Base-by-base conservation (phyloP, 2,329 filamentous ascomycete genomes). In the Colletotrichum viniferum region DNA sequence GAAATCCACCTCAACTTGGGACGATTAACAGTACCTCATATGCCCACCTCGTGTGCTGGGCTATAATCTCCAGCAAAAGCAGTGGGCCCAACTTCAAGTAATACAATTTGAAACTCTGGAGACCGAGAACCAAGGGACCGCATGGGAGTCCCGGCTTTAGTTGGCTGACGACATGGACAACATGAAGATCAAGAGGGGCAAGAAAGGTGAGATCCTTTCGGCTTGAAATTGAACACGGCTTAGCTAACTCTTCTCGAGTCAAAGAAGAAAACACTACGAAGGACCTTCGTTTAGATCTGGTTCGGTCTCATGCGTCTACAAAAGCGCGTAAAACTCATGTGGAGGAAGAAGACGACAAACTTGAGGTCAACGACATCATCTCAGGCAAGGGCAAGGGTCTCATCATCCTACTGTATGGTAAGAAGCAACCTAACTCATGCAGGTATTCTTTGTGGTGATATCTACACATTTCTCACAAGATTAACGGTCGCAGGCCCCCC, bases 381-480 rank as follows among this genome's bases (percentile, higher is more conserved):
- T 28, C 63, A 2, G 65, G 61, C 16, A 77, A 78, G 43, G 77
- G 77, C 2, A 74, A 77, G 21, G 74, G 77, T 4, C 63, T 78
- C 2, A 64, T 78, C 2, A 70, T 78, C 9, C 58, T 78, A 2
- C 61, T 78, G 4, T 77, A 77, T 16, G 77, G 73, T 78, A 72
- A 34, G 76, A 63, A 0, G 14, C 48, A 55, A 55, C 48, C 13
- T 9, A 55, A n/a, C n/a, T n/a, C n/a, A n/a, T 55, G 48, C 48
- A n/a, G 4, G 9, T 55, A 55, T 55, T 55, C 6, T 10, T 24
- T 55, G 13, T 24, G 9, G 6, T 30, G n/a, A 13, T 14, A 18
- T 38, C 30, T 26, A 18, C 62, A 13, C 14, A 52, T 65, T 43
- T 43, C n/a, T 28, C 13, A 65, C 18, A 30, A 65, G 12, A 24